Conservation (phyloP, 176 grass and related monocot species). For the Triticum dicoccoides region DNA sequence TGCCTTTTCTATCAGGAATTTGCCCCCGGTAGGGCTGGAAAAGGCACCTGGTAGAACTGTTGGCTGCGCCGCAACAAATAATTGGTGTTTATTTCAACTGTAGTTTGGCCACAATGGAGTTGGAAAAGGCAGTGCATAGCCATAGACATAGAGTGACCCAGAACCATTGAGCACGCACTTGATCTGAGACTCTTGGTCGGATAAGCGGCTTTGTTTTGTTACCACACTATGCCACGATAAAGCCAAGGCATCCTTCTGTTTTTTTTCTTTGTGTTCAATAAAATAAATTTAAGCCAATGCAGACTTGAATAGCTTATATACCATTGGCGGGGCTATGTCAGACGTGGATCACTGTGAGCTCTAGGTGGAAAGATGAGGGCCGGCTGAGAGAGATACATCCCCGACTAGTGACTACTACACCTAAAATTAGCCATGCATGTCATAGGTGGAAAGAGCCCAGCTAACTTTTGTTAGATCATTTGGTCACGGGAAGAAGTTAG, state of each 20-base stretch:
- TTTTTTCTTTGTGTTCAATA: background rate
- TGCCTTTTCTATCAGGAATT: background rate
- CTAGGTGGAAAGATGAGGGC: no score
- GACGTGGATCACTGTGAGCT: no score
- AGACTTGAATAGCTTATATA: background rate
- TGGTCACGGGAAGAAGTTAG: background rate
- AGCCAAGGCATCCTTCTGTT: background rate
- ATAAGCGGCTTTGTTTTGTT: background rate
- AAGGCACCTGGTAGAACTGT: constrained; percentile 6
- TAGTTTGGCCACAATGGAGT: background rate
- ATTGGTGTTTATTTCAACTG: background rate
- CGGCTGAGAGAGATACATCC: background rate
- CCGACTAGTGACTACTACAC: no score
- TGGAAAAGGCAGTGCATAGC: no score
- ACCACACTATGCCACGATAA: background rate
- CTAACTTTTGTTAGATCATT: no score
- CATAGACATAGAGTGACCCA: background rate
- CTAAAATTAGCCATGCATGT: no score
- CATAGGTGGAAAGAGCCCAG: no score
- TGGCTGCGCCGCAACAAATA: background rate
- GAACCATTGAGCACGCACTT: background rate
- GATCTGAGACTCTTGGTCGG: background rate
- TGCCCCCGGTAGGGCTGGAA: background rate
- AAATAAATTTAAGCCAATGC: background rate
- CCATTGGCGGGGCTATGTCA: background rate